Percentiles rank a stretch among this genome's conserved stretches.
phyloP scores from a whole-genome alignment of 805 yeast genomes.

The Ogataea saltuana region DNA sequence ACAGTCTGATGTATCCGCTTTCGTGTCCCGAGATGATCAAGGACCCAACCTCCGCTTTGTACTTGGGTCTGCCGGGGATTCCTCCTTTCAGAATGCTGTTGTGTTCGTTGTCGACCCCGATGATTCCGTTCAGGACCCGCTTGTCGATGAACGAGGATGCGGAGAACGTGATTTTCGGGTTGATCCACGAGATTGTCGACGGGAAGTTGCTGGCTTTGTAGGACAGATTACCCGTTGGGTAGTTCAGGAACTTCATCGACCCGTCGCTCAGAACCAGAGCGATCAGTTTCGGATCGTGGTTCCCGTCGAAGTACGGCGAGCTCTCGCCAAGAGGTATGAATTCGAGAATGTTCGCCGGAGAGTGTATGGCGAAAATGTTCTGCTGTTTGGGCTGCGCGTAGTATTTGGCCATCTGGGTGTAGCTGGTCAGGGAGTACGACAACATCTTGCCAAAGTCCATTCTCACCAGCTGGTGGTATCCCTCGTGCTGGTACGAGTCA shows the following conservation, averaged over 20 bases:
- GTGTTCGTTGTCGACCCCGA: conserved; percentile 54
- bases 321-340: conserved; percentile 56
- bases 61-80: conserved; percentile 53
- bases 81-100: conserved; percentile 75
- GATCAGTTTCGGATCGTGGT: conserved; percentile 71
- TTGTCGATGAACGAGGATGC: conserved; percentile 45
- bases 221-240: conserved; percentile 54
- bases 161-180: conserved; percentile 66
- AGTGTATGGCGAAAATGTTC: conserved; percentile 55
- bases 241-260: conserved; percentile 59
- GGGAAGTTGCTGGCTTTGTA: conserved; percentile 69
- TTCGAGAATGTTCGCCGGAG: conserved; percentile 43
- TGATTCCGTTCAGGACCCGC: conserved; percentile 31
- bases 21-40: conserved; percentile 82
- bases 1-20: conserved; percentile 77
- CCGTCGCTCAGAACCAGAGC: conserved; percentile 63
- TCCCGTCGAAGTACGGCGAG: conserved; percentile 79
- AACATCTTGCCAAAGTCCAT: conserved; percentile 82
- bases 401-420: conserved; percentile 76
- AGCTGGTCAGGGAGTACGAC: conserved; percentile 75
- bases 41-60: conserved; percentile 54
- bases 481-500: conserved; percentile 46
- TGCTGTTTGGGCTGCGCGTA: conserved; percentile 63
- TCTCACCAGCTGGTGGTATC: conserved; percentile 48
- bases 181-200: conserved; percentile 73